Conservation (phyloP, 139 green algal species). For the Spirogloea muscicola region DNA sequence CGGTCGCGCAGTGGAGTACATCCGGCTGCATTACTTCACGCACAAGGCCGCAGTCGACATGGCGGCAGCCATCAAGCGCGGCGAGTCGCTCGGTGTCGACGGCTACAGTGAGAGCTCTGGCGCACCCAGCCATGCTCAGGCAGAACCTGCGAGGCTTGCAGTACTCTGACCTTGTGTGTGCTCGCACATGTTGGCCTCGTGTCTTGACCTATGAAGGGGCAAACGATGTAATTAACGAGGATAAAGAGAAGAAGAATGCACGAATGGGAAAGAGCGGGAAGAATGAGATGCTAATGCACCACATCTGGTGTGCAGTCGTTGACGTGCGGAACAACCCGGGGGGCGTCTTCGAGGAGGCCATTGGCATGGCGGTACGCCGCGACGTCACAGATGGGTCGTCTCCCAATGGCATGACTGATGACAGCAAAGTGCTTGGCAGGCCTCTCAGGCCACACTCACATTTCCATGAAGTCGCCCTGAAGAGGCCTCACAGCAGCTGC, state of each 20-base stretch:
- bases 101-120: constrained; percentile 34
- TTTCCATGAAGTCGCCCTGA: no score
- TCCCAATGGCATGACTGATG: not conserved
- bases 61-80: constrained; percentile 29
- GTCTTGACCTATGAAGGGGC: not conserved
- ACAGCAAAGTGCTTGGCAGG: not conserved
- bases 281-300: no score
- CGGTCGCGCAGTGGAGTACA: constrained; percentile 33
- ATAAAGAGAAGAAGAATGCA: no score
- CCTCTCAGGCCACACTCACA: no score
- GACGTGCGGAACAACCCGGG: constrained; percentile 51
- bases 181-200: not conserved
- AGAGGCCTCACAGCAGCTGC: no score
- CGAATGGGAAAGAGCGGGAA: no score
- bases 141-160: not conserved
- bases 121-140: no score
- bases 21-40: constrained; percentile 46
- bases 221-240: no score
- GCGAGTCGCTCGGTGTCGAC: constrained; percentile 32
- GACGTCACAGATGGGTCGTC: not conserved
- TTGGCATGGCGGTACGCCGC: constrained; percentile 35
- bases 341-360: constrained; percentile 46
- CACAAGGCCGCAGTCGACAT: constrained; percentile 11
- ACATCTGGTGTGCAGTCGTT: no score
- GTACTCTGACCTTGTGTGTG: not conserved